Evolutionary conservation across 257 asterid species (phyloP), one percentile per base, ranked within the genome.

Genomic region (Thymus mandschuricus): DNA sequence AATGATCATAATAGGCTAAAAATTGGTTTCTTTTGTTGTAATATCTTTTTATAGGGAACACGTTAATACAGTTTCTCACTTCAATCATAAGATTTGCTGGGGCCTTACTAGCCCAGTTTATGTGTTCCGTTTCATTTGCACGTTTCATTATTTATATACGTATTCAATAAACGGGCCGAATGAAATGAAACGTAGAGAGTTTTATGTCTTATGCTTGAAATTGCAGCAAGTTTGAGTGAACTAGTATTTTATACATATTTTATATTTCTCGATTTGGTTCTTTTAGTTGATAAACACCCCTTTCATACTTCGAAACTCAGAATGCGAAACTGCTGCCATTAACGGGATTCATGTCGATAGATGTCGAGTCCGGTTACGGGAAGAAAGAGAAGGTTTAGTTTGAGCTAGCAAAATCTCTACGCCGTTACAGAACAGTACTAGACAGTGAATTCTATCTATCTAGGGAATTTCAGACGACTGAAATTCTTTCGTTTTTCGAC

Each of bases 391-490:
- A 5, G 13, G 5, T 0, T 60, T 0, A 59, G 34, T 6, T 60
- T 34, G 65, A 60, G 12, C 2, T 13, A 13, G 48, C 66, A 55
- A 29, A 10, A 55, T 28, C 29, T 29, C n/a, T 3, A 55, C n/a
- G 60, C 38, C 60, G 40, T 52, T 40, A 41, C 75, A 44, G 31
- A 35, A 59, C 21, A 21, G 21, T 50, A 58, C n/a, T 41, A 40
- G 5, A 21, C 57, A 13, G 28, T 3, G 54, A 12, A 51, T 6
- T 3, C 28, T n/a, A 52, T 52, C 33, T 40, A 61, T 8, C 35
- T 29, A 60, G 21, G 27, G 60, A 60, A 71, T 71, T 71, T 70
- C 68, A 60, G 75, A 28, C n/a, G n/a, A 3, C 56, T 72, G 70
- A 52, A 72, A 60, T 71, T 49, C 52, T 45, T 1, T 4, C 4